Evolutionary conservation across 495 filamentous ascomycete species (phyloP).

Genomic region (Oidiodendron maius): DNA sequence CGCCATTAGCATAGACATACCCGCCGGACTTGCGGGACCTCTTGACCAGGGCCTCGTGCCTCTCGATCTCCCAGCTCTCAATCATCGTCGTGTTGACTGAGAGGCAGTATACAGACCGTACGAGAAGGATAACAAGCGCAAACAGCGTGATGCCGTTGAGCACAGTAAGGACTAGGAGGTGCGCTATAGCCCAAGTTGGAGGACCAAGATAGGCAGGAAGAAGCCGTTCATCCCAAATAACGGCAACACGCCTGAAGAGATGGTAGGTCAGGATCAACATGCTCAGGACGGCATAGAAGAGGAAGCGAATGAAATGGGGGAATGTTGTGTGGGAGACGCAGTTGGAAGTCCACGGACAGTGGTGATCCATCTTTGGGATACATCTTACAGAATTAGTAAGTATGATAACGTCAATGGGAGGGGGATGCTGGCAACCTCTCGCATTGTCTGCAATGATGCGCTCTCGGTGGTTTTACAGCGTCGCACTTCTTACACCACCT

Average conservation of each 20-base stretch:
- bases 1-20: conserved; percentile 55
- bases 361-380: conserved; percentile 97
- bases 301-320: conserved; percentile 64
- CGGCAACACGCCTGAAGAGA: conserved; percentile 47
- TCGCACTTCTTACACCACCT: conserved; percentile 86
- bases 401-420: neutral
- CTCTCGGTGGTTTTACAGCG: conserved; percentile 73
- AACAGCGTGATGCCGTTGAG: conserved; percentile 58
- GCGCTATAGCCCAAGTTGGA: conserved; percentile 49
- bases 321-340: conserved; percentile 88
- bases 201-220: conserved; percentile 84
- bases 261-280: conserved; percentile 52
- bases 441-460: conserved; percentile 91
- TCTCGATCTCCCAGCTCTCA: conserved; percentile 87
- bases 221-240: conserved; percentile 60
- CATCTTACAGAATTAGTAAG: conserved; percentile 49
- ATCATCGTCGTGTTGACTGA: conserved; percentile 66
- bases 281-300: conserved; percentile 55
- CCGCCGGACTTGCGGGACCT: conserved; percentile 52
- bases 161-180: conserved; percentile 60
- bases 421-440: conserved; percentile 40
- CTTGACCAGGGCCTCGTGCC: conserved; percentile 70
- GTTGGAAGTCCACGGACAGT: conserved; percentile 93
- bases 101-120: conserved; percentile 36
- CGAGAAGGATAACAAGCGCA: conserved; percentile 58